Percentiles rank a stretch among this genome's conserved stretches.
phyloP scores from a whole-genome alignment of 148 eudicot genomes.

The Mesembryanthemum crystallinum region DNA sequence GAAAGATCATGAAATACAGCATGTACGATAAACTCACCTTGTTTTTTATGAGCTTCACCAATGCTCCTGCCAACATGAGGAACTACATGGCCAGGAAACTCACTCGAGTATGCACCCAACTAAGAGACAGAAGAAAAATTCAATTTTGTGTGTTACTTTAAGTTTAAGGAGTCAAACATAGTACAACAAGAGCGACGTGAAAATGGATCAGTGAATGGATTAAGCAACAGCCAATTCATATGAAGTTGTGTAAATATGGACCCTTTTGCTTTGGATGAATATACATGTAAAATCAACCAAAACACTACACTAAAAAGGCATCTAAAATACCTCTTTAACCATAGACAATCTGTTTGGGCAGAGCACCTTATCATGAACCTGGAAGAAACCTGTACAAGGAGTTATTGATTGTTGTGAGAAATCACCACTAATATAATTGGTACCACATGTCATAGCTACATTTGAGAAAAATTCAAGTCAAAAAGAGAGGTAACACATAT shows the following conservation, averaged over 20 bases:
- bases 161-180: background rate
- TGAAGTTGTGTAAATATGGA: conserved; percentile 6
- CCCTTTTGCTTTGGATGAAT: background rate
- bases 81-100: conserved; percentile 41
- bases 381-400: conserved; percentile 23
- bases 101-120: conserved; percentile 48
- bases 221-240: background rate
- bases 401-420: background rate
- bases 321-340: conserved; percentile 30
- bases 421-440: background rate
- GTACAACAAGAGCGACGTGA: background rate
- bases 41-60: conserved; percentile 21
- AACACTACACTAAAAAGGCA: background rate
- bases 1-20: background rate
- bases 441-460: background rate
- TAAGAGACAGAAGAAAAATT: background rate
- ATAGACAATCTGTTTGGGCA: conserved; percentile 19
- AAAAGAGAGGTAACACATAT: background rate
- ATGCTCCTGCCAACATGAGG: conserved; percentile 18
- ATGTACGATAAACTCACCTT: conserved; percentile 35
- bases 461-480: background rate
- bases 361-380: conserved; percentile 15
- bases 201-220: background rate
- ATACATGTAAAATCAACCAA: background rate
- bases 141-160: background rate